These are phyloP conservation scores for Eucalyptus coolabah DNA, from an alignment of 345 rosid species.

Conservation along the genomic window DNA sequence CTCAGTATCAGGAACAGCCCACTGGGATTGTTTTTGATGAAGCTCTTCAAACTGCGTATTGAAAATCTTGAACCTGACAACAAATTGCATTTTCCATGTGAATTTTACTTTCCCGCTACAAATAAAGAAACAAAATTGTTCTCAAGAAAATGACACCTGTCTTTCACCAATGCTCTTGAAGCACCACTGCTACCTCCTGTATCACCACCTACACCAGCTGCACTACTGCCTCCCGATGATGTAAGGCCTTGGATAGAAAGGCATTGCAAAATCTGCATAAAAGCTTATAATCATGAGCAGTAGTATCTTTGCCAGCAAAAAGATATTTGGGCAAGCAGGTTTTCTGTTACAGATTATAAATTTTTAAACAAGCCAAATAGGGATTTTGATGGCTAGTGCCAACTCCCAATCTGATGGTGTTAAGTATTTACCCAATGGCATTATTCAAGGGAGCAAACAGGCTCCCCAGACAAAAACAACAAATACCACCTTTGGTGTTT, in stretches of 20 bases:
- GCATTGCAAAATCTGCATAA: constrained; percentile 56
- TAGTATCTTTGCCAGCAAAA: not conserved
- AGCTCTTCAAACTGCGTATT: constrained; percentile 93
- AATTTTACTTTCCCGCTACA: not conserved
- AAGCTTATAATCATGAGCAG: not conserved
- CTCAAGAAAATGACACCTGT: constrained; percentile 33
- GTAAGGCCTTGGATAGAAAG: constrained; percentile 83
- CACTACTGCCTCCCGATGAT: constrained; percentile 89
- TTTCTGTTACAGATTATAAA: not conserved
- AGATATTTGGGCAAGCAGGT: not conserved
- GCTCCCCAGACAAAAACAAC: not conserved
- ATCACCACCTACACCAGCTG: constrained; percentile 39
- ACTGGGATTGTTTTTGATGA: constrained; percentile 93
- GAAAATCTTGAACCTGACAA: constrained; percentile 77
- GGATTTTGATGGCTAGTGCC: not conserved
- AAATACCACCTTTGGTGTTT: not conserved
- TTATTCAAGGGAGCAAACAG: not conserved
- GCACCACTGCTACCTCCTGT: constrained; percentile 88
- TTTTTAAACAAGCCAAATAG: not conserved
- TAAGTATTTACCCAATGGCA: not conserved
- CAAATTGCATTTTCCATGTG: not conserved
- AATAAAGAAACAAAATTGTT: not conserved
- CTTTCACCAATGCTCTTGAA: constrained; percentile 82
- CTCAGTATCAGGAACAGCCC: constrained; percentile 97
- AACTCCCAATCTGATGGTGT: not conserved